These are phyloP conservation scores for Purpureocillium lavendulum DNA, from an alignment of 2,329 filamentous ascomycete species.

Conservation along the genomic window DNA sequence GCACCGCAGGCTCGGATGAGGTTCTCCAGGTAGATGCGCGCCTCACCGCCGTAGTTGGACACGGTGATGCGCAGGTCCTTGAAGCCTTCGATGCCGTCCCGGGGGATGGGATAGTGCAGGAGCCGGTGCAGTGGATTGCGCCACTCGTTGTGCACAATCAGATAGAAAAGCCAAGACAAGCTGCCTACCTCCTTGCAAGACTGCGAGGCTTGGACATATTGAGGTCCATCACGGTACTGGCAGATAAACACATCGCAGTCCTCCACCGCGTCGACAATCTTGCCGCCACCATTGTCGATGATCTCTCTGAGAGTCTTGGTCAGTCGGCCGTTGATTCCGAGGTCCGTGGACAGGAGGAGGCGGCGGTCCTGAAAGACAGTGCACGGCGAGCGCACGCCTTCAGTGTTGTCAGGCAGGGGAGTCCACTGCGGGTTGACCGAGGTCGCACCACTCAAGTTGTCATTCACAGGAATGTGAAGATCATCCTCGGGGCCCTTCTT, in stretches of 20 bases:
- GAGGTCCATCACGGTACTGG: slow-evolving; percentile 71
- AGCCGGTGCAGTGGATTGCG: slow-evolving; percentile 75
- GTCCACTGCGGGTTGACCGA: slow-evolving; percentile 36
- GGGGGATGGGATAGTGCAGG: slow-evolving; percentile 82
- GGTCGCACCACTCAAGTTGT: slow-evolving; percentile 60
- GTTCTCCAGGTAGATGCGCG: slow-evolving; percentile 87
- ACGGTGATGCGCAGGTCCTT: slow-evolving; percentile 70
- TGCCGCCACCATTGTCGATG: slow-evolving; percentile 63
- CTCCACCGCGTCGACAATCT: slow-evolving; percentile 54
- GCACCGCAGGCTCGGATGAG: slow-evolving; percentile 77
- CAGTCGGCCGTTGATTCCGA: slow-evolving; percentile 61
- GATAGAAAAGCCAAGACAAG: slow-evolving; percentile 84
- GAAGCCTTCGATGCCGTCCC: slow-evolving; percentile 72
- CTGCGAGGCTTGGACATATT: slow-evolving; percentile 72
- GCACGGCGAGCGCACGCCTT: slow-evolving; percentile 40
- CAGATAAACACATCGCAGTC: slow-evolving; percentile 80
- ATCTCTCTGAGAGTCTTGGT: slow-evolving; percentile 60
- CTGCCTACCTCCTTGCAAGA: slow-evolving; percentile 80
- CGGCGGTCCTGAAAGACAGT: slow-evolving; percentile 70
- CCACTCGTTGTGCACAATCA: slow-evolving; percentile 85
- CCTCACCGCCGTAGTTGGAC: slow-evolving; percentile 94
- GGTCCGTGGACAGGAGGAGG: slow-evolving; percentile 69
- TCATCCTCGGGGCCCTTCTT: slow-evolving; percentile 45
- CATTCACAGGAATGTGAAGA: slow-evolving; percentile 47
- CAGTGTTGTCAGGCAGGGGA: slow-evolving; percentile 31